Conservation (phyloP, 2,329 filamentous ascomycete genomes). For the Fonsecaea erecta region DNA sequence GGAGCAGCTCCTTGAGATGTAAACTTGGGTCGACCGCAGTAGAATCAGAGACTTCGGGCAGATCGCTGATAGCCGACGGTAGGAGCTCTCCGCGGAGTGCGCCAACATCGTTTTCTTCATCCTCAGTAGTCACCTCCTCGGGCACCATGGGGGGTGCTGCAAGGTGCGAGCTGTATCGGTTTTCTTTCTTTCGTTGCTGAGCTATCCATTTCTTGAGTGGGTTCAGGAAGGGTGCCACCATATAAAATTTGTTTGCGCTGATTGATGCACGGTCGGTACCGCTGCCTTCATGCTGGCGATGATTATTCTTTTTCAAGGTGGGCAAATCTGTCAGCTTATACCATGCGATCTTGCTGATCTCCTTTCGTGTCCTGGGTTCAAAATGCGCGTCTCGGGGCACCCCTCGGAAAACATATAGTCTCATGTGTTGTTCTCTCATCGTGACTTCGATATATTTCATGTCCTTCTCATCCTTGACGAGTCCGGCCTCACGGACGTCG, state of each 20-base stretch:
- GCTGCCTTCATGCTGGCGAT: constrained; percentile 64
- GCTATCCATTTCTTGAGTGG: constrained; percentile 88
- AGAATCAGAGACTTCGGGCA: constrained; percentile 45
- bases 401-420: constrained; percentile 87
- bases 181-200: constrained; percentile 73
- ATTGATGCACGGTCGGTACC: constrained; percentile 57
- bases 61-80: constrained; percentile 43
- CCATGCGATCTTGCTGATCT: constrained; percentile 97
- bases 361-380: constrained; percentile 88
- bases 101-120: constrained; percentile 32
- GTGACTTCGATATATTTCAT: constrained; percentile 85
- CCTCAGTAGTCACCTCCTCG: constrained; percentile 34
- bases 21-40: constrained; percentile 51
- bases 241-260: constrained; percentile 90
- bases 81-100: constrained; percentile 32
- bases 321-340: constrained; percentile 88
- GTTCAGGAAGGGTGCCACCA: constrained; percentile 91
- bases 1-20: constrained; percentile 58
- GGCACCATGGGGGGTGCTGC: constrained; percentile 33
- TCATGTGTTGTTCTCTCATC: constrained; percentile 91
- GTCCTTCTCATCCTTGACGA: constrained; percentile 72
- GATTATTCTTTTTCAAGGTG: constrained; percentile 68
- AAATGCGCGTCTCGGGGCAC: constrained; percentile 87
- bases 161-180: constrained; percentile 62
- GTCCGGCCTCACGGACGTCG: constrained; percentile 74